These are phyloP conservation scores for Xenosphaeropsis pyriputrescens DNA, from an alignment of 2,329 filamentous ascomycete species.

Conservation along the genomic window DNA sequence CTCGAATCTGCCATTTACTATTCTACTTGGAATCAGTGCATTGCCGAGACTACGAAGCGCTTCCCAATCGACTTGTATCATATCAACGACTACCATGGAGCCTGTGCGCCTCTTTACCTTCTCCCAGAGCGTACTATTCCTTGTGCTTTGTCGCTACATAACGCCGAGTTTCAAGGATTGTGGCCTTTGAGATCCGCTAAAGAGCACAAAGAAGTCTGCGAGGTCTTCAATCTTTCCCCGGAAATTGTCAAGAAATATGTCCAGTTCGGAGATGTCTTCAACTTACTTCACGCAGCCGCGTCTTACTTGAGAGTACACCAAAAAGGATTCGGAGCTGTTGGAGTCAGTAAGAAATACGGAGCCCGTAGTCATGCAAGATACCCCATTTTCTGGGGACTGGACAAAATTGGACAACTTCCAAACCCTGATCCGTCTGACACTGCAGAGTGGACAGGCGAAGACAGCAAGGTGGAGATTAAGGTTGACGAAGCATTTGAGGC, in stretches of 20 bases:
- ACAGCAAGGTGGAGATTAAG: conserved; percentile 31
- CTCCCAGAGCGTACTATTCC: conserved; percentile 39
- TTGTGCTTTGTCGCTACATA: conserved; percentile 48
- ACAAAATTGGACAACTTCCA: conserved; percentile 54
- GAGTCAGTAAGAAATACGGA: conserved; percentile 50
- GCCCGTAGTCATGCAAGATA: conserved; percentile 50
- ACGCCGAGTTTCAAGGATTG: conserved; percentile 53
- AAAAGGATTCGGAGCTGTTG: conserved; percentile 52
- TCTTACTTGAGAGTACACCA: conserved; percentile 50
- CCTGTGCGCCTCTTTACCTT: conserved; percentile 46
- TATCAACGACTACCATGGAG: conserved; percentile 50
- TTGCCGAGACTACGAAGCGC: conserved; percentile 44
- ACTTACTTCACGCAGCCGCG: conserved; percentile 50
- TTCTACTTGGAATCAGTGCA: conserved; percentile 57
- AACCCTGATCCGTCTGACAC: conserved; percentile 26
- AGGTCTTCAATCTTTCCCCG: conserved; percentile 43
- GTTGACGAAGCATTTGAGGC: conserved; percentile 40
- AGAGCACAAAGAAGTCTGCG: conserved; percentile 46
- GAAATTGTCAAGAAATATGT: conserved; percentile 43
- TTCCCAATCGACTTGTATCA: conserved; percentile 52
- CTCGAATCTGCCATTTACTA: conserved; percentile 54
- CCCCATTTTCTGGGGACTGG: conserved; percentile 48
- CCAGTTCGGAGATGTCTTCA: conserved; percentile 55
- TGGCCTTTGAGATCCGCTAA: conserved; percentile 49
- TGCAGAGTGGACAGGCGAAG: conserved; percentile 45